These are phyloP conservation scores for Pyronema domesticum DNA, from an alignment of 495 filamentous ascomycete genomes.

Conservation along the genomic window DNA sequence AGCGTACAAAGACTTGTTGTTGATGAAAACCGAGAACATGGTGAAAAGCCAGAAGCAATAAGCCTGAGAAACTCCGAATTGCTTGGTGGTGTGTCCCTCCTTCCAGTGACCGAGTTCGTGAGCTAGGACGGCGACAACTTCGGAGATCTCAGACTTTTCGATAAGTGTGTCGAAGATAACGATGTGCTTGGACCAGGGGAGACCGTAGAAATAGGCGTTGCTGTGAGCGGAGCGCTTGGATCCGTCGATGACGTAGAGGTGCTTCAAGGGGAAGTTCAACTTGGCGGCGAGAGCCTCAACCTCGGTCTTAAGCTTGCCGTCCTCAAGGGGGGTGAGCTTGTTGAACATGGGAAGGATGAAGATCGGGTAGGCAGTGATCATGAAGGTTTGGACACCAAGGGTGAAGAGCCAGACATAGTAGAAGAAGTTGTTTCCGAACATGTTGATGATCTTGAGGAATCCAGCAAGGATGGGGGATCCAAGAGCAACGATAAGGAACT, in stretches of 20 bases:
- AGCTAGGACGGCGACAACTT: slow-evolving; percentile 85
- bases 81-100: slow-evolving; percentile 77
- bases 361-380: slow-evolving; percentile 91
- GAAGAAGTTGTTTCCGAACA: slow-evolving; percentile 82
- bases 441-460: slow-evolving; percentile 78
- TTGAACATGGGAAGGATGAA: slow-evolving; percentile 92
- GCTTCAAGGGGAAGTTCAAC: slow-evolving; percentile 75
- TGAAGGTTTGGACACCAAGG: slow-evolving; percentile 70
- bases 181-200: slow-evolving; percentile 99
- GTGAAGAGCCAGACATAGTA: slow-evolving; percentile 94
- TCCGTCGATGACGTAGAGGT: slow-evolving; percentile 90
- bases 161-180: slow-evolving; percentile 97
- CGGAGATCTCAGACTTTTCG: slow-evolving; percentile 75
- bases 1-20: slow-evolving; percentile 75
- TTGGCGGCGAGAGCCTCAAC: slow-evolving; percentile 72
- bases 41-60: slow-evolving; percentile 95
- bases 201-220: slow-evolving; percentile 95
- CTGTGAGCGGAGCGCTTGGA: slow-evolving; percentile 93
- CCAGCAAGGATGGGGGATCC: slow-evolving; percentile 74
- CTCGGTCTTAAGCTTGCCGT: slow-evolving; percentile 67
- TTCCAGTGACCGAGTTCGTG: slow-evolving; percentile 97
- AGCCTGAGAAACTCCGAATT: slow-evolving; percentile 78
- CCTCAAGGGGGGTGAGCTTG: slow-evolving; percentile 82
- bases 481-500: slow-evolving; percentile 59
- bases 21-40: slow-evolving; percentile 91